A percentile compares a stretch with the other conserved stretches of the same genome.
Conservation (phyloP, 1,284 basidiomycete species). For the Ganoderma lucidum region DNA sequence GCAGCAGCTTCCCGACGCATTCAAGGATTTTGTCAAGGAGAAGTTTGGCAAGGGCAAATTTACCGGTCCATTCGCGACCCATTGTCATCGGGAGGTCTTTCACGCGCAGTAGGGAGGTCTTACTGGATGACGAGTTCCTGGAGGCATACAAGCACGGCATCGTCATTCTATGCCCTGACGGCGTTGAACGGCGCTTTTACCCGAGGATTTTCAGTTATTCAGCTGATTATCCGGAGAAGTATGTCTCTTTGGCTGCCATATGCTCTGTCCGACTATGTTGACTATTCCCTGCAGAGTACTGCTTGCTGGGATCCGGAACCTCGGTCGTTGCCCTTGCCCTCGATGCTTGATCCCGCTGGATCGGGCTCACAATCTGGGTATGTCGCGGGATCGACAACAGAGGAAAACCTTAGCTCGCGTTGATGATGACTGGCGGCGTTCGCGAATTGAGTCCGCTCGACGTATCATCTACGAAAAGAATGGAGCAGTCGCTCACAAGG, state of each 20-base stretch:
- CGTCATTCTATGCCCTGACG: conserved; percentile 31
- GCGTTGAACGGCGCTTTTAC: conserved; percentile 29
- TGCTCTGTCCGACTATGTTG: background rate
- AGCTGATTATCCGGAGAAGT: background rate
- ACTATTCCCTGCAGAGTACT: conserved; percentile 31
- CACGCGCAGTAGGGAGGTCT: conserved; percentile 32
- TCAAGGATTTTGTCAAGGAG: conserved; percentile 8
- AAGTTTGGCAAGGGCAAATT: background rate
- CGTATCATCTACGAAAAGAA: background rate
- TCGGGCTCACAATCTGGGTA: conserved; percentile 27
- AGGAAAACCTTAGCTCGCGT: background rate
- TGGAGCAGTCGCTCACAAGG: background rate
- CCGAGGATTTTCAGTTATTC: background rate
- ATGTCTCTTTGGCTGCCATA: background rate
- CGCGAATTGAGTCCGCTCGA: background rate
- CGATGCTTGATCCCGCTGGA: conserved; percentile 37
- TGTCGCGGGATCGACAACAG: background rate
- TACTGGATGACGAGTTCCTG: conserved; percentile 36
- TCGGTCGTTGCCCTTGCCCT: conserved; percentile 40
- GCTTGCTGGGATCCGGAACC: conserved; percentile 28
- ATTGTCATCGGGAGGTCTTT: conserved; percentile 36
- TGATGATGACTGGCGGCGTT: background rate
- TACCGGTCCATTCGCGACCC: conserved; percentile 20
- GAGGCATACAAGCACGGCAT: conserved; percentile 36
- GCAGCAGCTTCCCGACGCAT: conserved; percentile 1